phyloP scores from a whole-genome alignment of 129 eudicot species.

The Saposhnikovia divaricata region DNA sequence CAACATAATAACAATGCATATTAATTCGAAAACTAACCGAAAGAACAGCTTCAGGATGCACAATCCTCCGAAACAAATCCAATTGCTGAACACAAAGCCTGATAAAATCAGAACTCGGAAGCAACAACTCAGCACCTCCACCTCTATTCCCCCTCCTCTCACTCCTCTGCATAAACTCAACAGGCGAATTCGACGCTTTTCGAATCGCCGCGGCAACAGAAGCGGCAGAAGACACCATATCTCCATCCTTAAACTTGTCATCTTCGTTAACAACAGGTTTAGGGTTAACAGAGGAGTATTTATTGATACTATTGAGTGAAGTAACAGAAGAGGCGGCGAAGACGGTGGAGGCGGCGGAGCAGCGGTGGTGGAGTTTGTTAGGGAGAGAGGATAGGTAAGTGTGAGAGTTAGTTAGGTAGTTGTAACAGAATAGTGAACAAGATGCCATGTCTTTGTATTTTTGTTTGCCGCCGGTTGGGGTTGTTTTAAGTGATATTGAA shows the following conservation, averaged over 20 bases:
- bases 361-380: conserved; percentile 16
- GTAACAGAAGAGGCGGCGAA: neutral
- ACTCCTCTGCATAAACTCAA: conserved; percentile 70
- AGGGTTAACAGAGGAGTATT: conserved; percentile 25
- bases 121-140: conserved; percentile 39
- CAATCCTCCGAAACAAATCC: conserved; percentile 71
- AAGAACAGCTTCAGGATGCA: conserved; percentile 63
- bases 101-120: conserved; percentile 82
- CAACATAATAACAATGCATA: too few species aligned
- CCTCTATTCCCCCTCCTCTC: conserved; percentile 36
- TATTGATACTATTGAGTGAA: neutral
- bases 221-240: conserved; percentile 54
- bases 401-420: conserved; percentile 1
- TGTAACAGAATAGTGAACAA: neutral
- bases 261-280: conserved; percentile 18
- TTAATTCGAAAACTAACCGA: conserved; percentile 36
- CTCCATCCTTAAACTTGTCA: conserved; percentile 23
- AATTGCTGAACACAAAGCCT: conserved; percentile 72
- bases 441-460: neutral
- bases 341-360: conserved; percentile 13
- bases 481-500: neutral
- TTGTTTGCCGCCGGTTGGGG: neutral
- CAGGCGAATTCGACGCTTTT: conserved; percentile 76
- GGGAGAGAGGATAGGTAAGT: neutral
- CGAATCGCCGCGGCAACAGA: conserved; percentile 72